phyloP scores from a whole-genome alignment of 1,284 basidiomycete species.

The Golubevia sp. region DNA sequence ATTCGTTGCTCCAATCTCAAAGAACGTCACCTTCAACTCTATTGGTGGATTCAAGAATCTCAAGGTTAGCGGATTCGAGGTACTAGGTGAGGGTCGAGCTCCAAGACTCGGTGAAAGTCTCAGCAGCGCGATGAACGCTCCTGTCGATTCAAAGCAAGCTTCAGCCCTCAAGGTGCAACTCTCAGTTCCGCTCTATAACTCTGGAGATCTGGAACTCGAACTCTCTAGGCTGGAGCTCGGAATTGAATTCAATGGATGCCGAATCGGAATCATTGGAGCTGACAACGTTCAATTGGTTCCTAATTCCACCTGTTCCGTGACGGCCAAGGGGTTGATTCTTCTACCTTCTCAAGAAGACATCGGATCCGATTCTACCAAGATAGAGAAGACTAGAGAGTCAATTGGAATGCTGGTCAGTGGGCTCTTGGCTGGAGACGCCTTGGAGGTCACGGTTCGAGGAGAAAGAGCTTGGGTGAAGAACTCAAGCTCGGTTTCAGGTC shows the following conservation, averaged over 20 bases:
- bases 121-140: no score
- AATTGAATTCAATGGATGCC: conserved; percentile 22
- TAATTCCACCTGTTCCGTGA: no score
- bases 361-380: no score
- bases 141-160: conserved; percentile 4
- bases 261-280: conserved; percentile 23
- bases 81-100: conserved; percentile 27
- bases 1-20: conserved; percentile 25
- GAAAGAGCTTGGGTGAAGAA: conserved; percentile 10
- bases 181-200: conserved; percentile 13
- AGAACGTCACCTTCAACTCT: conserved; percentile 28
- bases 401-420: conserved; percentile 4
- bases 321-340: no score
- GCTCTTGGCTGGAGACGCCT: conserved; percentile 9
- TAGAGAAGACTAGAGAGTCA: no score
- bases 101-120: no score
- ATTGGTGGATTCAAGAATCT: conserved; percentile 32
- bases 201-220: conserved; percentile 9
- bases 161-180: conserved; percentile 4
- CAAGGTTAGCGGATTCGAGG: conserved; percentile 22
- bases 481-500: background rate
- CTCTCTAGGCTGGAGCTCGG: conserved; percentile 5
- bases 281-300: conserved; percentile 26
- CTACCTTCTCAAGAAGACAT: no score
- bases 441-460: conserved; percentile 8